A percentile compares a stretch with the other conserved stretches of the same genome.
Evolutionary conservation across 352 stramenopile genomes (phyloP).

Genomic region (Phytophthora nicotianae): DNA sequence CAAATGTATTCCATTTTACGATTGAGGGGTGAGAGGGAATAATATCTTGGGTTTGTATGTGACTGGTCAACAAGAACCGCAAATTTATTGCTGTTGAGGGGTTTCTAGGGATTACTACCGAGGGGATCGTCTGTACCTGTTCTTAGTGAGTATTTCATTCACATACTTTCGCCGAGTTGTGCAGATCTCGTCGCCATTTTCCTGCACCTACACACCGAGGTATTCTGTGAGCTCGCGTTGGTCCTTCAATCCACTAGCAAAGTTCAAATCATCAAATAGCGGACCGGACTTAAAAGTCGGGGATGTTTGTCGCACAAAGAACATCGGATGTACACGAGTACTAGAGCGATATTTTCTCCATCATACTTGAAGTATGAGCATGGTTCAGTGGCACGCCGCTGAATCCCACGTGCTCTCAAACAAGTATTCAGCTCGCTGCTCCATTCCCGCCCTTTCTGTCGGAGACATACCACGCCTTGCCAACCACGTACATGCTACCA

Average conservation of each 20-base stretch:
- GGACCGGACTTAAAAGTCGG: background rate
- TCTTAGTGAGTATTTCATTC: too few relatives aligned
- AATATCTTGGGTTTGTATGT: too few relatives aligned
- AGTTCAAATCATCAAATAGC: constrained; percentile 5
- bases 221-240: too few relatives aligned
- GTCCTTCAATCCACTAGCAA: background rate
- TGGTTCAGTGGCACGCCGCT: constrained; percentile 5
- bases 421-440: constrained; percentile 9
- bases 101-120: too few relatives aligned
- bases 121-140: too few relatives aligned
- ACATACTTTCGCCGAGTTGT: too few relatives aligned
- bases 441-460: constrained; percentile 11
- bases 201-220: too few relatives aligned
- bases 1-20: too few relatives aligned
- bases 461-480: constrained; percentile 11
- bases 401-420: background rate
- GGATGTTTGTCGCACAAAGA: constrained; percentile 3
- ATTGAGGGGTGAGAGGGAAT: too few relatives aligned
- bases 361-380: constrained; percentile 20
- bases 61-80: too few relatives aligned
- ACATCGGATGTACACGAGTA: constrained; percentile 18
- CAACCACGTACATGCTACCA: constrained; percentile 8
- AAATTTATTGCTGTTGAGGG: too few relatives aligned
- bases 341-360: background rate
- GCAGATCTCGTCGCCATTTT: too few relatives aligned